phyloP scores from a whole-genome alignment of 495 filamentous ascomycete species.

The Sphaerosporella brunnea region DNA sequence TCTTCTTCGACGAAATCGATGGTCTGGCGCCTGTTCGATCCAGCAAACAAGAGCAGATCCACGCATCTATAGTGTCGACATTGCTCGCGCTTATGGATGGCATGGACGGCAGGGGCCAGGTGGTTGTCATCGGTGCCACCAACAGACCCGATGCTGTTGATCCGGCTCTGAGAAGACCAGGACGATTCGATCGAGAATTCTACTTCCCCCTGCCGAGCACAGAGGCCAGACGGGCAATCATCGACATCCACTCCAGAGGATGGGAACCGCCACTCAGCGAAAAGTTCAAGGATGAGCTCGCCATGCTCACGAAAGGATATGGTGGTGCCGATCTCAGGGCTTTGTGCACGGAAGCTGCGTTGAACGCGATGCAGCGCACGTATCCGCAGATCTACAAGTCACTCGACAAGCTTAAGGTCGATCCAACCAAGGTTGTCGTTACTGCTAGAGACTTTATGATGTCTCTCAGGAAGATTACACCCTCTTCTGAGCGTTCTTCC shows the following conservation, averaged over 20 bases:
- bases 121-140: constrained; percentile 94
- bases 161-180: constrained; percentile 80
- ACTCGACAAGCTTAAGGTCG: constrained; percentile 72
- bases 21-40: constrained; percentile 88
- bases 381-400: constrained; percentile 94
- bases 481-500: constrained; percentile 76
- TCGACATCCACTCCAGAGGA: constrained; percentile 88
- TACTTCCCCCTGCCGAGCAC: constrained; percentile 84
- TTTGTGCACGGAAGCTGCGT: constrained; percentile 87
- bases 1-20: constrained; percentile 99
- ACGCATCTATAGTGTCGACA: constrained; percentile 93
- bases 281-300: constrained; percentile 64
- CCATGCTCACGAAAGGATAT: constrained; percentile 82
- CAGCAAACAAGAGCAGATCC: constrained; percentile 95
- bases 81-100: constrained; percentile 93
- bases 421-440: constrained; percentile 65
- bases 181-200: constrained; percentile 92
- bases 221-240: constrained; percentile 60
- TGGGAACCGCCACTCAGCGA: constrained; percentile 65
- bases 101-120: constrained; percentile 95
- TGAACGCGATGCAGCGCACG: constrained; percentile 90
- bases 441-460: constrained; percentile 91
- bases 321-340: constrained; percentile 83
- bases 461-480: constrained; percentile 85
- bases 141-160: constrained; percentile 96